Evolutionary conservation across 495 filamentous ascomycete genomes (phyloP).

Genomic region (Aspergillus olivimuriae): DNA sequence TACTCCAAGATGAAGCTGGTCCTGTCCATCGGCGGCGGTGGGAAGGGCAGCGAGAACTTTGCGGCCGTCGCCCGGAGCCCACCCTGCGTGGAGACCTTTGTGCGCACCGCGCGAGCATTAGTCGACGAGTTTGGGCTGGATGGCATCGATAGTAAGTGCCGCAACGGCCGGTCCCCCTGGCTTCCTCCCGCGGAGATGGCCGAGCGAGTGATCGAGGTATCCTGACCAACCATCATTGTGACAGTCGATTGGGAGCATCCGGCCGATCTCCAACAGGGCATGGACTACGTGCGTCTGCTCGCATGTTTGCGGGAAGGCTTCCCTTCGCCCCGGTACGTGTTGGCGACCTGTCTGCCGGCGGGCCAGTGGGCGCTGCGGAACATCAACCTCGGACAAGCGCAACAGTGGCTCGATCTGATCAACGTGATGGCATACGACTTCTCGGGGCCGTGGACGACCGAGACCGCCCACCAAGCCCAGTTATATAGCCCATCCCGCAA

Average conservation of each 20-base stretch:
- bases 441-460: slow-evolving; percentile 66
- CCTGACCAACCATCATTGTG: not conserved
- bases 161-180: slow-evolving; percentile 5
- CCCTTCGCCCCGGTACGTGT: slow-evolving; percentile 65
- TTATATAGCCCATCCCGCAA: slow-evolving; percentile 54
- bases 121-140: slow-evolving; percentile 73
- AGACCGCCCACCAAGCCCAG: slow-evolving; percentile 73
- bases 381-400: slow-evolving; percentile 63
- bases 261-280: slow-evolving; percentile 58
- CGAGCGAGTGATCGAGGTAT: not conserved
- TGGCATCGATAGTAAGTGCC: slow-evolving; percentile 71
- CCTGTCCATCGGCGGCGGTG: slow-evolving; percentile 81
- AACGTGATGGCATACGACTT: slow-evolving; percentile 90
- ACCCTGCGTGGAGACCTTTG: slow-evolving; percentile 62
- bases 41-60: slow-evolving; percentile 71
- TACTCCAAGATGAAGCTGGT: slow-evolving; percentile 73
- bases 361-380: slow-evolving; percentile 66
- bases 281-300: slow-evolving; percentile 67
- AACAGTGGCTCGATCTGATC: slow-evolving; percentile 66
- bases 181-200: not conserved
- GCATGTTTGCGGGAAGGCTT: slow-evolving; percentile 61
- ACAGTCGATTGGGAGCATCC: slow-evolving; percentile 93
- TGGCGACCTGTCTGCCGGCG: slow-evolving; percentile 80
- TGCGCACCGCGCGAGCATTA: slow-evolving; percentile 59
- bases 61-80: slow-evolving; percentile 61